Conservation (phyloP, 257 asterid genomes). For the Capsicum pubescens region DNA sequence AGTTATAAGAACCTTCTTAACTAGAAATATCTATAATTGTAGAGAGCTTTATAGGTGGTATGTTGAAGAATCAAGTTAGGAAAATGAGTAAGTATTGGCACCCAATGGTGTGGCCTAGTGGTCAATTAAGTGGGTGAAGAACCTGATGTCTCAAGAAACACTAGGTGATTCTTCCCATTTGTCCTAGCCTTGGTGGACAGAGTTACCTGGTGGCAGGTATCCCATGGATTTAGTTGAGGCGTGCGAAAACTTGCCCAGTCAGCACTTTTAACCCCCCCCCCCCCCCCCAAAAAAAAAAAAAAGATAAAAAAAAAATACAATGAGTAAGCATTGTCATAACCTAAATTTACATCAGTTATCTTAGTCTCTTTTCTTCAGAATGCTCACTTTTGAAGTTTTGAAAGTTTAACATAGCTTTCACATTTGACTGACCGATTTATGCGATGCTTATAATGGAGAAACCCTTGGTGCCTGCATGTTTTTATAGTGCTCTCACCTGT, state of each 20-base stretch:
- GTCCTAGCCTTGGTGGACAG: no score
- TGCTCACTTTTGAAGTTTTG: background rate
- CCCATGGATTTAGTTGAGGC: no score
- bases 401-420: background rate
- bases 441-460: background rate
- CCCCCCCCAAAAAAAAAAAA: no score
- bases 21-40: background rate
- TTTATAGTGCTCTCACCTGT: background rate
- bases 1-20: background rate
- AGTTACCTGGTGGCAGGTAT: no score
- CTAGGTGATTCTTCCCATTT: no score
- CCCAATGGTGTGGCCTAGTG: no score
- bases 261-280: no score
- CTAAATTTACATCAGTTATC: background rate
- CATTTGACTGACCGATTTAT: background rate
- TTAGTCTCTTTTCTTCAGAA: background rate
- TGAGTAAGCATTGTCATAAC: background rate
- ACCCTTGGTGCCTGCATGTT: background rate
- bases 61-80: background rate
- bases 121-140: no score
- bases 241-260: no score
- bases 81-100: background rate
- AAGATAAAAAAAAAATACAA: background rate
- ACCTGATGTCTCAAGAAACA: no score
- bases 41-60: background rate